phyloP scores from a whole-genome alignment of 495 filamentous ascomycete species.

The Penicillium roqueforti region DNA sequence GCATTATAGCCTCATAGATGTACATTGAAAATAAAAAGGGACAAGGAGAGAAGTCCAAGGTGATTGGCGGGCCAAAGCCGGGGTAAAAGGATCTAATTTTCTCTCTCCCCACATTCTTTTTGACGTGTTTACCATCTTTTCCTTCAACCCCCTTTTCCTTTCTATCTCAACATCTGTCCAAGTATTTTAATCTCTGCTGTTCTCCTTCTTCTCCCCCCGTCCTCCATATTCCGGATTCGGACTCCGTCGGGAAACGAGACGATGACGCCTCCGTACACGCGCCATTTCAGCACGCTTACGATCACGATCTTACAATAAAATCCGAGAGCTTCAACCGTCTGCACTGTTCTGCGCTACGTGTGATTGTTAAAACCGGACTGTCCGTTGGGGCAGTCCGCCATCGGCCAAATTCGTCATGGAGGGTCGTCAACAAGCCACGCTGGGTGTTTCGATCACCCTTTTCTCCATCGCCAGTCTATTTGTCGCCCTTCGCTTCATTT shows the following conservation, averaged over 20 bases:
- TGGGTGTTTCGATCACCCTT: conserved; percentile 69
- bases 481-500: conserved; percentile 66
- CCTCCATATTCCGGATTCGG: background rate
- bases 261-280: conserved; percentile 2
- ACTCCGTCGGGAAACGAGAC: background rate
- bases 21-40: too few relatives aligned
- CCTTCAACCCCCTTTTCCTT: background rate
- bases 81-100: background rate
- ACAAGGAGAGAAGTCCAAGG: too few relatives aligned
- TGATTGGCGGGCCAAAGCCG: background rate
- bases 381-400: conserved; percentile 1
- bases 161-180: background rate
- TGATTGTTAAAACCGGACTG: background rate
- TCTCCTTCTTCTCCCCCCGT: background rate
- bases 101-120: background rate
- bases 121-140: background rate
- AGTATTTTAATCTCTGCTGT: background rate
- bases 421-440: conserved; percentile 60
- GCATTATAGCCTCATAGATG: too few relatives aligned
- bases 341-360: background rate
- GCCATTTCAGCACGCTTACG: background rate
- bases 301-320: background rate
- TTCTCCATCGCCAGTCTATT: conserved; percentile 64
- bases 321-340: background rate
- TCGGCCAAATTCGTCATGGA: conserved; percentile 31